Evolutionary conservation across 2,329 filamentous ascomycete genomes (phyloP), one percentile per base, ranked within the genome.

Genomic region (Botryotinia convoluta): DNA sequence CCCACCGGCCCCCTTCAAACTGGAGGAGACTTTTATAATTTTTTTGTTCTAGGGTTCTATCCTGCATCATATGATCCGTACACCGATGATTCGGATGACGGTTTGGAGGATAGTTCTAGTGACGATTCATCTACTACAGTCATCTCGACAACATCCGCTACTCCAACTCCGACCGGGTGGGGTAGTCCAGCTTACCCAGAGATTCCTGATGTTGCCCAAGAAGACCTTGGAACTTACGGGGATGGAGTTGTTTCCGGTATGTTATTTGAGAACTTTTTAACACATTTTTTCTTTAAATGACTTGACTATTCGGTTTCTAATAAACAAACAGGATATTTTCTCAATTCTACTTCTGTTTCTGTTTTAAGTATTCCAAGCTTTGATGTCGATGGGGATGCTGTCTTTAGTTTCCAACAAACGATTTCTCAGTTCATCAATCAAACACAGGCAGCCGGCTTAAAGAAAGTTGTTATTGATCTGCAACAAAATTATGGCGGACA

Each of bases 381-480:
- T 64, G 74, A 80, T 10, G 77, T 79, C 65, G 76, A 74, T 51
- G 77, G 73, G 2, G 77, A 77, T 8, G 79, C 76, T 3, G 76
- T 81, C 42, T 72, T 76, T n/a, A 78, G 77, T 5, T 83, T 83
- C 72, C 77, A 77, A 18, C 57, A 74, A 22, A 76, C 82, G 3
- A 78, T 84, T 29, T 42, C 73, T 3, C 64, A 81, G 0, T 83
- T 89, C 74, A 81, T 90, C 26, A 79, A 82, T 0, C 80, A 82
- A 37, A 84, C 84, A 29, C 83, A 84, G 69, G 76, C 79, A 4
- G 81, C 82, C 0, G 83, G 84, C 3, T 88, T 89, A 78, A 86
- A 83, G 22, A 89, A 87, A 78, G 82, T 92, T 5, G 84, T 92
- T 59, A 87, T 92, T 73, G 91, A 92, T 75, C 77, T 92, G 7